A percentile compares a stretch with the other conserved stretches of the same genome.
Conservation (phyloP, 306 rosid genomes). For the Sophora flavescens region DNA sequence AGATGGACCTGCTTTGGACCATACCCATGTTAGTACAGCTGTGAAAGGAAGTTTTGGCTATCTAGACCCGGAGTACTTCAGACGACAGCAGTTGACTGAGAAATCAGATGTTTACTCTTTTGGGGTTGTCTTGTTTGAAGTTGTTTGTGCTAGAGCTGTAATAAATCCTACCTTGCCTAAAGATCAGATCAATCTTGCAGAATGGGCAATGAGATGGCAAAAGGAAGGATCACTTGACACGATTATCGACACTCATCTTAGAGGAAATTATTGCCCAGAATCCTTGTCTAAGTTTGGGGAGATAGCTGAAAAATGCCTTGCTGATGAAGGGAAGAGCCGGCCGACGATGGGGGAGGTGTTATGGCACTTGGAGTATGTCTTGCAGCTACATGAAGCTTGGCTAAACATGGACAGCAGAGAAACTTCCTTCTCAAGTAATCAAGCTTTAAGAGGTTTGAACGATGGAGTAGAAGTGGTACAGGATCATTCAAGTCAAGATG, state of each 20-base stretch:
- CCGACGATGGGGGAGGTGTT: constrained; percentile 96
- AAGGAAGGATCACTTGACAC: constrained; percentile 68
- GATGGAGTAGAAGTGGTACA: constrained; percentile 50
- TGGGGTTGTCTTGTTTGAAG: constrained; percentile 92
- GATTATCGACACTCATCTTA: constrained; percentile 70
- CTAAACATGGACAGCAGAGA: constrained; percentile 49
- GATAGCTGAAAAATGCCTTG: constrained; percentile 93
- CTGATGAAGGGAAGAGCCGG: constrained; percentile 87
- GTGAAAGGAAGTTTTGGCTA: constrained; percentile 98
- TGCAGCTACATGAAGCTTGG: constrained; percentile 97
- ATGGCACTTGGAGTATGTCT: constrained; percentile 90
- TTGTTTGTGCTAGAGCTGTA: constrained; percentile 88
- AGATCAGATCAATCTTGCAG: constrained; percentile 95
- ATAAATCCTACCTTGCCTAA: constrained; percentile 92
- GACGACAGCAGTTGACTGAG: constrained; percentile 94
- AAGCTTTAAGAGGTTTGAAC: constrained; percentile 45
- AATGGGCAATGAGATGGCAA: constrained; percentile 98
- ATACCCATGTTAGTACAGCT: constrained; percentile 96
- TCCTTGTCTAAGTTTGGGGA: constrained; percentile 81
- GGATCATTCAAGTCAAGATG: constrained; percentile 46
- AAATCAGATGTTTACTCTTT: constrained; percentile 96
- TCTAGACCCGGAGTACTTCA: constrained; percentile 92
- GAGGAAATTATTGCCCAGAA: constrained; percentile 67
- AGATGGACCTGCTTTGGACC: constrained; percentile 89
- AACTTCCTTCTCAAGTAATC: constrained; percentile 60